phyloP scores from a whole-genome alignment of 2,329 filamentous ascomycete genomes.

The Penicillium griseofulvum region DNA sequence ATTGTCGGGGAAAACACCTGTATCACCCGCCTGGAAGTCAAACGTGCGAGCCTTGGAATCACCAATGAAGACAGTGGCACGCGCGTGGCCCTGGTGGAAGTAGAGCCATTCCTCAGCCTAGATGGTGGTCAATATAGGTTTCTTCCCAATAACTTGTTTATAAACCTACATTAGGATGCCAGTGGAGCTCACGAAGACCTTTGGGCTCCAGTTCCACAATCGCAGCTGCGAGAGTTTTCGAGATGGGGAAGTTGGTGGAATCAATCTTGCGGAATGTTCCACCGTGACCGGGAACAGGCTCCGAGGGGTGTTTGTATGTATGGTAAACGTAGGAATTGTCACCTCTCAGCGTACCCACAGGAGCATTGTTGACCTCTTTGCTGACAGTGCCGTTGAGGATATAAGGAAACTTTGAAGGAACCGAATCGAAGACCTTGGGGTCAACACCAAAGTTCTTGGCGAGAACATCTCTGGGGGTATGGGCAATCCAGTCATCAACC shows the following conservation, averaged over 20 bases:
- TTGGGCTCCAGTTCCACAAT: slow-evolving; percentile 63
- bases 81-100: slow-evolving; percentile 62
- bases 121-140: not conserved
- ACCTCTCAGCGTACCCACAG: slow-evolving; percentile 51
- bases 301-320: slow-evolving; percentile 55
- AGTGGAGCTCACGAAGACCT: slow-evolving; percentile 65
- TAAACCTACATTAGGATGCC: slow-evolving; percentile 63
- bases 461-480: slow-evolving; percentile 62
- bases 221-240: slow-evolving; percentile 64
- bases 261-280: slow-evolving; percentile 65
- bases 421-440: slow-evolving; percentile 57
- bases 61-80: slow-evolving; percentile 65
- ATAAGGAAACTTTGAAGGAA: slow-evolving; percentile 60
- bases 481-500: slow-evolving; percentile 67
- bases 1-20: slow-evolving; percentile 67
- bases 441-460: slow-evolving; percentile 69
- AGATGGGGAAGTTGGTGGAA: slow-evolving; percentile 64
- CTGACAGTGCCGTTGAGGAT: slow-evolving; percentile 59
- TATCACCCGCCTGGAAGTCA: slow-evolving; percentile 66
- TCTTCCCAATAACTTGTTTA: not conserved
- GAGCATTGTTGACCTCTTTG: slow-evolving; percentile 44
- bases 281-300: slow-evolving; percentile 59
- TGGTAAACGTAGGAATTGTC: slow-evolving; percentile 63
- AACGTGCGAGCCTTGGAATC: slow-evolving; percentile 62
- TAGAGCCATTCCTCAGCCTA: slow-evolving; percentile 70